Conservation (phyloP, 2,329 filamentous ascomycete genomes). For the Pseudogymnoascus sp. region DNA sequence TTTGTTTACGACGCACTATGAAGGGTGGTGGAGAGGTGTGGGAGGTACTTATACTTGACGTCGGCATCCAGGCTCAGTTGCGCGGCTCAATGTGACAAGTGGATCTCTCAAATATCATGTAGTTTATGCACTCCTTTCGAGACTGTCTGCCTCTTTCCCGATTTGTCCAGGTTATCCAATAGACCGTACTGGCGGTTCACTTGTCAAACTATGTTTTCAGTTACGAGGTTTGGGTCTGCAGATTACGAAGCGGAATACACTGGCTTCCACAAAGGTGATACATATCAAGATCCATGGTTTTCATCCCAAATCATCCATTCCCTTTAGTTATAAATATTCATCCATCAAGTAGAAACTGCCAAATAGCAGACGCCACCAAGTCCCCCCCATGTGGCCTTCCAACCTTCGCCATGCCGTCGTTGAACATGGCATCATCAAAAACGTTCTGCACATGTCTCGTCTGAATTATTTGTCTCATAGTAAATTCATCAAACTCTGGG, state of each 20-base stretch:
- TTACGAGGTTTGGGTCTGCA: background rate
- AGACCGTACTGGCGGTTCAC: background rate
- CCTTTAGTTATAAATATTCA: background rate
- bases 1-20: background rate
- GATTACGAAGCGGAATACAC: background rate
- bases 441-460: conserved; percentile 57
- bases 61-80: background rate
- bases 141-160: background rate
- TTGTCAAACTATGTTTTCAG: background rate
- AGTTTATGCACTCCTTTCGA: background rate
- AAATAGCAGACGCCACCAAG: background rate
- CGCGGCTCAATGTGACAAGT: background rate
- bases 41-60: background rate
- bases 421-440: conserved; percentile 60
- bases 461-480: conserved; percentile 60
- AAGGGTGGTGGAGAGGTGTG: background rate
- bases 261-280: background rate
- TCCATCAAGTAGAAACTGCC: background rate
- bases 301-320: background rate
- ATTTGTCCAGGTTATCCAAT: background rate
- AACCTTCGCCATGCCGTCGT: conserved; percentile 41
- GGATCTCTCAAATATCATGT: background rate
- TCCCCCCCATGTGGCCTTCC: background rate
- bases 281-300: background rate
- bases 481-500: conserved; percentile 69